phyloP scores from a whole-genome alignment of 345 rosid species.

The Pseudoturritis turrita region DNA sequence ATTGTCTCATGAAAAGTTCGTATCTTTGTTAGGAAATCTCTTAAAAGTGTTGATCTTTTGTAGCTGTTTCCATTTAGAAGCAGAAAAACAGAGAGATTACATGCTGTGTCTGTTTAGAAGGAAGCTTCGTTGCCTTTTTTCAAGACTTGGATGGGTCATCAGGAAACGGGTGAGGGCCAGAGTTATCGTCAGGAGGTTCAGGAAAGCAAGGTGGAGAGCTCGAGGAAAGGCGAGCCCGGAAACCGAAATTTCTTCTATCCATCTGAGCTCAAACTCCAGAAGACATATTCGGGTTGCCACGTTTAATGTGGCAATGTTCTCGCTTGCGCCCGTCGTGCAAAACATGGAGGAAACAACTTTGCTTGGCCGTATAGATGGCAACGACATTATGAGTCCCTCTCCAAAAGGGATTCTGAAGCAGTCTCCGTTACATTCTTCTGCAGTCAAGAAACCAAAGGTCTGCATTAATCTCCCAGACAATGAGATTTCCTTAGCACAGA shows the following conservation, averaged over 20 bases:
- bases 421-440: constrained; percentile 57
- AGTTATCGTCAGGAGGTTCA: constrained; percentile 55
- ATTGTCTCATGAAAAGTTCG: not conserved
- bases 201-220: constrained; percentile 41
- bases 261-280: constrained; percentile 25
- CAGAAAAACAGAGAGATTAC: constrained; percentile 18
- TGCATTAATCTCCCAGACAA: constrained; percentile 89
- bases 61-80: constrained; percentile 5
- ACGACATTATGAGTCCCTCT: constrained; percentile 25
- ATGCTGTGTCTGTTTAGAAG: constrained; percentile 46
- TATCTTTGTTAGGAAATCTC: constrained; percentile 5
- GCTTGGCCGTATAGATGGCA: constrained; percentile 26
- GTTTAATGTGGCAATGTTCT: constrained; percentile 93
- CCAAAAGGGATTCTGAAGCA: constrained; percentile 87
- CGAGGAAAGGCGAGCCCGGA: constrained; percentile 27
- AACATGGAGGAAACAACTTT: constrained; percentile 34
- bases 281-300: constrained; percentile 75
- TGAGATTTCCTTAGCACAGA: constrained; percentile 79
- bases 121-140: constrained; percentile 47
- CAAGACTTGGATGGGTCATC: constrained; percentile 56
- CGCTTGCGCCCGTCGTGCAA: constrained; percentile 80
- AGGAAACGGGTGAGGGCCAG: constrained; percentile 55
- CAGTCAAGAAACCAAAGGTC: constrained; percentile 54
- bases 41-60: not conserved
- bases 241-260: constrained; percentile 22